Percentiles rank a stretch among this genome's conserved stretches.
Conservation (phyloP, 768 basidiomycete genomes). For the Tricholoma sp. region DNA sequence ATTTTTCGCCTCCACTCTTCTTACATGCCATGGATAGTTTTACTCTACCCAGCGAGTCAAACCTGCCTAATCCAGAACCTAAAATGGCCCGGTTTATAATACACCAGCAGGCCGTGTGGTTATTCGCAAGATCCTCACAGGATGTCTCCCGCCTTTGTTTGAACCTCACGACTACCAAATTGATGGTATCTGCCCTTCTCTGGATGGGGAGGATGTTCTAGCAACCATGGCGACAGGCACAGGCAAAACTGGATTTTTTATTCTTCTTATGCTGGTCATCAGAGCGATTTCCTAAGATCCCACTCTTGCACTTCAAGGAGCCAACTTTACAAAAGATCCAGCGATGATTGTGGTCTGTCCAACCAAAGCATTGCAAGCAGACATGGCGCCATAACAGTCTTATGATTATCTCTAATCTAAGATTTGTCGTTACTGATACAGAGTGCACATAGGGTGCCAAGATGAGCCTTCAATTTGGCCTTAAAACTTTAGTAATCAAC, state of each 20-base stretch:
- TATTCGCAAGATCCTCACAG: background rate
- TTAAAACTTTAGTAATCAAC: slow-evolving; percentile 18
- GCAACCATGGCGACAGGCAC: slow-evolving; percentile 13
- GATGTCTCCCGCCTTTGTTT: slow-evolving; percentile 1
- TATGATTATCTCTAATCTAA: no score
- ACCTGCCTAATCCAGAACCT: no score
- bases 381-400: background rate
- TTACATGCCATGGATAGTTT: no score
- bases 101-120: background rate
- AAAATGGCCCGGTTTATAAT: background rate
- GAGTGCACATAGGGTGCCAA: no score
- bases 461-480: slow-evolving; percentile 7
- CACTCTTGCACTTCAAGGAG: background rate
- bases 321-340: background rate
- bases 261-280: background rate
- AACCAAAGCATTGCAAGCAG: background rate
- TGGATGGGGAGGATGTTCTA: slow-evolving; percentile 18
- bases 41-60: no score
- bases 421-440: no score
- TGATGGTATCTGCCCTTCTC: slow-evolving; percentile 18
- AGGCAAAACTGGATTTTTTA: slow-evolving; percentile 17
- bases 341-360: background rate
- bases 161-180: slow-evolving; percentile 18
- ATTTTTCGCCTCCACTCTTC: no score
- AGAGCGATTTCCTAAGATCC: background rate